Base-by-base conservation (phyloP, 2,329 filamentous ascomycete genomes). In the Cephalotrichum gorgonifer region DNA sequence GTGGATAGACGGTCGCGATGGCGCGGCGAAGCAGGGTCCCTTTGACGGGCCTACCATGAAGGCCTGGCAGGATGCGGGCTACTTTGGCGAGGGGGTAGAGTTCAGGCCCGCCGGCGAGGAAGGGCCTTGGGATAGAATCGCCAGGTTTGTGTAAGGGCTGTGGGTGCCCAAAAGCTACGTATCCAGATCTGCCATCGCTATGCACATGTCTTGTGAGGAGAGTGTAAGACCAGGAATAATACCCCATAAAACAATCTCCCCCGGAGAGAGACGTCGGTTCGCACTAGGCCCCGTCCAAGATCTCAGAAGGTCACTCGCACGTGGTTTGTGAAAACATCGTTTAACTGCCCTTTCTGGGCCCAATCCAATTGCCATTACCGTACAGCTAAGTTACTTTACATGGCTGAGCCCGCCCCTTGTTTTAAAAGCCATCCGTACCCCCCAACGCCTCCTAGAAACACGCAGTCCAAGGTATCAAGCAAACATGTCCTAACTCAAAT, bases 21-120 rank as follows among this genome's bases (percentile, higher is more conserved):
- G 80, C 26, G 87, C 79, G 11, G 76, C 79, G 44, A 77, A 78
- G 51, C 88, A 98, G 64, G 93, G 93, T 0, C 91, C 93, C 0
- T 98, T 89, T 63, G 88, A 96, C 60, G 79, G 76, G 7, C 64
- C 75, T 5, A 91, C 85, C 33, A 97, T 98, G 93, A 79, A 82
- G 58, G 86, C 87, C 2, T 98, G 93, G 93, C 81, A 85, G 56
- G 81, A 87, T 53, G 88, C 88, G 23, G 93, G 93, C 3, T 97
- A 97, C 63, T 98, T 98, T 66, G 85, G 83, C 12, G 85, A 93
- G 54, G 88, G 87, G 0, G 88, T 95, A 23, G 91, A 90, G 62
- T 90, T 91, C 58, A 76, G 81, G 54, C 71, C 67, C 52, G 75
- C 69, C 6, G 79, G 76, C 11, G 71, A 75, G 43, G 74, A 75